Conservation (phyloP, 768 basidiomycete genomes). For the Lactifluus piperatus region DNA sequence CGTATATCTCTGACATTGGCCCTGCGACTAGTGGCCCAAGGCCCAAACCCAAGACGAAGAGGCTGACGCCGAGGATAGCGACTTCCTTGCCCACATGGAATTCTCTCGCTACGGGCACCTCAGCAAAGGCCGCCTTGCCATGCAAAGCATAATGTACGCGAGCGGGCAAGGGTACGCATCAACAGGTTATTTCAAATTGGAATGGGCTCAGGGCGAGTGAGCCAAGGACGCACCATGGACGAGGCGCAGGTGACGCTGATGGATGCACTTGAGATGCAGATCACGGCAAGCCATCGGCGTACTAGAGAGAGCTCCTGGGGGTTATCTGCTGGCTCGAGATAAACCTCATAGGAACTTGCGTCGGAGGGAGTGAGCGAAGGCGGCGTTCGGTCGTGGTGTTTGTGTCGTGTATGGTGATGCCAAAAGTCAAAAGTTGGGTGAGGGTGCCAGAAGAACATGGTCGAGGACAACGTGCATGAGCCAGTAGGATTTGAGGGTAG, state of each 20-base stretch:
- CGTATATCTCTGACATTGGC: constrained; percentile 45
- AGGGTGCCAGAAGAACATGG: constrained; percentile 7
- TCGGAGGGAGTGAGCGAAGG: background rate
- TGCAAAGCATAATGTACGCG: too few species aligned
- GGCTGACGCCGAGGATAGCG: constrained; percentile 32
- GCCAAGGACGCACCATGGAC: constrained; percentile 19
- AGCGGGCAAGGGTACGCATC: too few species aligned
- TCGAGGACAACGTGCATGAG: background rate
- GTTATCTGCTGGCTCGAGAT: constrained; percentile 18
- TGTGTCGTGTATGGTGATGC: background rate
- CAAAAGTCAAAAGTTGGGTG: constrained; percentile 3
- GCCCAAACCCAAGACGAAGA: constrained; percentile 32
- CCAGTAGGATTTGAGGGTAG: background rate
- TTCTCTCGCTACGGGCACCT: constrained; percentile 29
- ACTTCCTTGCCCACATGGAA: constrained; percentile 34
- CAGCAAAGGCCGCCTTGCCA: constrained; percentile 28
- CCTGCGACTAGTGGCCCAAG: constrained; percentile 28
- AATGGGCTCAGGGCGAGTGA: background rate
- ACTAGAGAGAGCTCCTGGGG: constrained; percentile 18
- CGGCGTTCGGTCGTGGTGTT: background rate
- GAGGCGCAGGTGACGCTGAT: constrained; percentile 24
- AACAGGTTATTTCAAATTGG: background rate
- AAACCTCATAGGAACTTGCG: constrained; percentile 12
- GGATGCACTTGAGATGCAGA: constrained; percentile 20
- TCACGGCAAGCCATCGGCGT: constrained; percentile 21